phyloP scores from a whole-genome alignment of 805 yeast species.

The Kuraishia floccosa region DNA sequence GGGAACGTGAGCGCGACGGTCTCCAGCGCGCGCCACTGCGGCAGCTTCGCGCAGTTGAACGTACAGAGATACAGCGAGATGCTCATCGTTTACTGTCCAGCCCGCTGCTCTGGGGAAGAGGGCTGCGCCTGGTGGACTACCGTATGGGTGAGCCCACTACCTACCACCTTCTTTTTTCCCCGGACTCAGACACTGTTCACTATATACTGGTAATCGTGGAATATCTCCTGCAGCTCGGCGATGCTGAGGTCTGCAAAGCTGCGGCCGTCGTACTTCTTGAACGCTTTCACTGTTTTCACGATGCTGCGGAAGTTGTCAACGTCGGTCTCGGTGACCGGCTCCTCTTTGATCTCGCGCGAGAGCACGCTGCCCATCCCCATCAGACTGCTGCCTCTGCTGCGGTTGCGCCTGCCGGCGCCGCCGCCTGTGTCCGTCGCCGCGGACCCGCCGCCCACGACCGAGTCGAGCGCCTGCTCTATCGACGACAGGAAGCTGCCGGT shows the following conservation, averaged over 20 bases:
- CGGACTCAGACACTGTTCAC: constrained; percentile 6
- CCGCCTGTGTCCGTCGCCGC: constrained; percentile 1
- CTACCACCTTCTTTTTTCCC: too few relatives aligned
- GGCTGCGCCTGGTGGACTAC: too few relatives aligned
- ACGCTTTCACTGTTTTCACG: constrained; percentile 4
- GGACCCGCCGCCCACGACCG: constrained; percentile 1
- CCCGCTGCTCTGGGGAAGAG: not conserved
- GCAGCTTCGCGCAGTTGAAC: constrained; percentile 43
- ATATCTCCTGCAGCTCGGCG: constrained; percentile 15
- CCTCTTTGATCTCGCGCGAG: too few relatives aligned
- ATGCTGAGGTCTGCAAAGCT: constrained; percentile 17
- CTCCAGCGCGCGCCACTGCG: constrained; percentile 23
- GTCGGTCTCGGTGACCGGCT: too few relatives aligned
- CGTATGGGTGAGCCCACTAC: too few relatives aligned
- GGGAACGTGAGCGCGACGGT: constrained; percentile 17
- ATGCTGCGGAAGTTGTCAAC: too few relatives aligned
- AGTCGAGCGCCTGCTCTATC: constrained; percentile 20
- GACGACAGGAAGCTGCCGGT: constrained; percentile 11
- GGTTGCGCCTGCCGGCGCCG: not conserved
- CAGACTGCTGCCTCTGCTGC: not conserved
- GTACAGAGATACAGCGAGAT: constrained; percentile 22
- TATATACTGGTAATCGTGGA: constrained; percentile 14
- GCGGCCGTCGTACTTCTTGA: constrained; percentile 10
- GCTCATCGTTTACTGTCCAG: too few relatives aligned
- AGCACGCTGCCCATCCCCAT: too few relatives aligned